phyloP scores from a whole-genome alignment of 345 rosid species.

The Euphorbia tirucalli region DNA sequence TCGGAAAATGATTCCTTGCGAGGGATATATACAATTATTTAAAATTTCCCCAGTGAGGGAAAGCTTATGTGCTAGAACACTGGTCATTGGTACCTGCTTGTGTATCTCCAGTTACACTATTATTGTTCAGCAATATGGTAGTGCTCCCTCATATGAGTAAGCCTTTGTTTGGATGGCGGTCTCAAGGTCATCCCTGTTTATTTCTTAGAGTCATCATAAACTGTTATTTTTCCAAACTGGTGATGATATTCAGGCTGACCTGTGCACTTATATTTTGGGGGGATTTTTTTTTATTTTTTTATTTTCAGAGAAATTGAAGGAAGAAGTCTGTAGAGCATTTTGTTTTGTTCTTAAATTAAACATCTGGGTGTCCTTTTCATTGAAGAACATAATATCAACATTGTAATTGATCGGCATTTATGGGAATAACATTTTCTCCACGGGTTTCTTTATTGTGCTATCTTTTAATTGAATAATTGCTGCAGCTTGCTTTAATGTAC shows the following conservation, averaged over 20 bases:
- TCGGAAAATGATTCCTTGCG: background rate
- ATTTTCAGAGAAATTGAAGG: background rate
- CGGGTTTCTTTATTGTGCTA: background rate
- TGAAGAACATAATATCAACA: no score
- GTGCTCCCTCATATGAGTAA: background rate
- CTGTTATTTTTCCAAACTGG: background rate
- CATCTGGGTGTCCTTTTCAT: background rate
- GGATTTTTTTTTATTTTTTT: no score
- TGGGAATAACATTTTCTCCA: background rate
- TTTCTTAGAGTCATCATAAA: no score
- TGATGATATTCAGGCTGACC: background rate
- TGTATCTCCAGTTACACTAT: background rate
- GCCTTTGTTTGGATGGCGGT: background rate
- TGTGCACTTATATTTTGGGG: background rate
- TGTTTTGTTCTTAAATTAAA: no score
- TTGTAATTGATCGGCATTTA: no score
- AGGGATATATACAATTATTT: background rate
- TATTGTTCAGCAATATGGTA: background rate
- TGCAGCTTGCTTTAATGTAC: slow-evolving; percentile 86
- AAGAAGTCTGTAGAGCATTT: background rate
- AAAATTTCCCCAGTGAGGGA: background rate
- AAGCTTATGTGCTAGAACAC: background rate
- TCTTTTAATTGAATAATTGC: slow-evolving; percentile 15
- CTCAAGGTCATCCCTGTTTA: background rate
- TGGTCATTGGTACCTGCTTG: background rate